Evolutionary conservation across 495 filamentous ascomycete species (phyloP).

Genomic region (Pyrenula aspistea): DNA sequence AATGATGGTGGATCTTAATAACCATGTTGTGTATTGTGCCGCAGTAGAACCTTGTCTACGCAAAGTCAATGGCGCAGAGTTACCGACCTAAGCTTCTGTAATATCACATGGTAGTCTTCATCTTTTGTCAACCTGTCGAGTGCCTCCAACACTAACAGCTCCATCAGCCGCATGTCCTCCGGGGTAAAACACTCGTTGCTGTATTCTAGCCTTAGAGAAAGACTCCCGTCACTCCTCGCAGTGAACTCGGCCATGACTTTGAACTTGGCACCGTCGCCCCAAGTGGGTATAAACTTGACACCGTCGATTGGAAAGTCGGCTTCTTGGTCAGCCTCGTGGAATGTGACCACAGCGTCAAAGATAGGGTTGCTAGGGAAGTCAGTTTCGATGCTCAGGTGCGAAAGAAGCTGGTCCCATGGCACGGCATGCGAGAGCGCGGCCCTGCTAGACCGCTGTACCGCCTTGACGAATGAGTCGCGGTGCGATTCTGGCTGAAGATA

Average conservation of each 20-base stretch:
- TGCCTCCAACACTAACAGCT: no score
- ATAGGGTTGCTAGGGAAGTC: constrained; percentile 14
- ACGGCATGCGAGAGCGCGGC: constrained; percentile 13
- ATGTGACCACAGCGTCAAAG: constrained; percentile 21
- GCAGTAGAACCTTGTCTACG: no score
- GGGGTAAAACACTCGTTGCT: neutral
- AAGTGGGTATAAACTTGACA: constrained; percentile 3
- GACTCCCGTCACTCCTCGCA: neutral
- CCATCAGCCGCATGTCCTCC: no score
- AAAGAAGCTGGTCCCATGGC: constrained; percentile 13
- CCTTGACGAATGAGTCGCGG: constrained; percentile 3
- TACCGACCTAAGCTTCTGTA: no score
- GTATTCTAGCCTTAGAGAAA: neutral
- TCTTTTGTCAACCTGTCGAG: no score
- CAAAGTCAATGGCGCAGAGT: no score
- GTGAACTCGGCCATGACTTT: constrained; percentile 15
- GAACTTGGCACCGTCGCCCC: constrained; percentile 14
- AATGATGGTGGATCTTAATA: no score
- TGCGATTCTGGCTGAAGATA: neutral
- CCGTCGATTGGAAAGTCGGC: constrained; percentile 6
- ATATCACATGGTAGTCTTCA: no score
- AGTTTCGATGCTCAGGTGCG: constrained; percentile 6
- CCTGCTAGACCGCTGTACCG: constrained; percentile 9
- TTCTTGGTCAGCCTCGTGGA: constrained; percentile 9
- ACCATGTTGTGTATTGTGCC: no score